Evolutionary conservation across 305 asterid genomes (phyloP), one percentile per base, ranked within the genome.

Genomic region (Nicotiana rustica): DNA sequence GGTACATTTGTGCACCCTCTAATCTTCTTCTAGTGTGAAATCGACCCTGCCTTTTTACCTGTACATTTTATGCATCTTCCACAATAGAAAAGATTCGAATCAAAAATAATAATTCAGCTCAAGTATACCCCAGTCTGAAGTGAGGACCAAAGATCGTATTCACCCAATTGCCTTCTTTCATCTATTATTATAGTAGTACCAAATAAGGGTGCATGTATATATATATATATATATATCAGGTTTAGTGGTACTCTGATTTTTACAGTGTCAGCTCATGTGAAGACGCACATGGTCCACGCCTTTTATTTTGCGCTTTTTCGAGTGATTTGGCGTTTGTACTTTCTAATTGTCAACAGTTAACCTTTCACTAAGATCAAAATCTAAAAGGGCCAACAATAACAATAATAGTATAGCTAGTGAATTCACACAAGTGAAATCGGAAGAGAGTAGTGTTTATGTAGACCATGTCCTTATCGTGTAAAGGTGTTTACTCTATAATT

Each of bases 81-180:
- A 3, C 15, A 68, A 4, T 35, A 36, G 56, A 36, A 68, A 69
- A 18, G 59, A 41, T 70, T 41, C 59, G n/a, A 70, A 41, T 41
- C 35, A 18, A 70, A 69, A 68, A 18, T 18, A 69, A 38, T 64
- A 64, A 64, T 64, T 25, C 69, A 25, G 8, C 36, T 25, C 4
- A 64, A 64, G 38, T 6, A 61, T 44, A 44, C 49, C 49, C 49
- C 49, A 44, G 49, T 8, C 49, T 44, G 12, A 44, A 44, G 49
- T 44, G 49, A 44, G 77, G 77, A 5, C 57, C 77, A 69, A 10
- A 44, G 57, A 41, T 69, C 15, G 18, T 25, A 69, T 69, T 41
- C 57, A 41, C 33, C 57, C 57, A 69, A 69, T 38, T 69, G 77
- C 35, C 77, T 69, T 69, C 77, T 69, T 69, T 69, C 77, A 69